These are phyloP conservation scores for Coriaria nepalensis DNA, from an alignment of 306 rosid species.

Conservation along the genomic window DNA sequence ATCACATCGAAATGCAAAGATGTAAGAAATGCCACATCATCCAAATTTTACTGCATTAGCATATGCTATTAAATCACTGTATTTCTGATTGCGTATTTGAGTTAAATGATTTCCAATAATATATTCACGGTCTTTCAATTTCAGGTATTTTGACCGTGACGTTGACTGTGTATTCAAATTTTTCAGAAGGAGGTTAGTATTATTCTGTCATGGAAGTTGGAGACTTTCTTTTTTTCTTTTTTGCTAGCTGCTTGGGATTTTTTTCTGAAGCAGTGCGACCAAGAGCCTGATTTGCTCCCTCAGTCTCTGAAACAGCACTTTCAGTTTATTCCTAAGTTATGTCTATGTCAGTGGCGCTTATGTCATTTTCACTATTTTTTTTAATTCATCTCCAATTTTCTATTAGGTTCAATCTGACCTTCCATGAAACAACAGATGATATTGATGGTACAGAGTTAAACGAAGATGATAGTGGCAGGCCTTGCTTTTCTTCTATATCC, in stretches of 20 bases:
- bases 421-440: slow-evolving; percentile 46
- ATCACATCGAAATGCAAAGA: slow-evolving; percentile 78
- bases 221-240: slow-evolving; percentile 3
- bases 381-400: slow-evolving; percentile 15
- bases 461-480: slow-evolving; percentile 42
- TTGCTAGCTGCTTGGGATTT: too few species aligned
- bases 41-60: too few species aligned
- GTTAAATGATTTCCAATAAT: neutral
- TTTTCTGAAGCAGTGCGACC: too few species aligned
- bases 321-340: too few species aligned
- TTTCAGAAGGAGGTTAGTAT: slow-evolving; percentile 69
- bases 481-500: slow-evolving; percentile 47
- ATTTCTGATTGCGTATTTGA: too few species aligned
- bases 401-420: slow-evolving; percentile 59
- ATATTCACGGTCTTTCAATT: slow-evolving; percentile 1
- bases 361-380: too few species aligned
- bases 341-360: too few species aligned
- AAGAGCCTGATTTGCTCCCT: too few species aligned
- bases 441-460: slow-evolving; percentile 34
- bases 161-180: slow-evolving; percentile 83
- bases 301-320: too few species aligned
- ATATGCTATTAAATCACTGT: too few species aligned
- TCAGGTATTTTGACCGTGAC: slow-evolving; percentile 98
- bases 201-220: slow-evolving; percentile 1
- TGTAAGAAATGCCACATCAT: too few species aligned